Conservation (phyloP, 2,329 filamentous ascomycete genomes). For the Fusarium incarnatum region DNA sequence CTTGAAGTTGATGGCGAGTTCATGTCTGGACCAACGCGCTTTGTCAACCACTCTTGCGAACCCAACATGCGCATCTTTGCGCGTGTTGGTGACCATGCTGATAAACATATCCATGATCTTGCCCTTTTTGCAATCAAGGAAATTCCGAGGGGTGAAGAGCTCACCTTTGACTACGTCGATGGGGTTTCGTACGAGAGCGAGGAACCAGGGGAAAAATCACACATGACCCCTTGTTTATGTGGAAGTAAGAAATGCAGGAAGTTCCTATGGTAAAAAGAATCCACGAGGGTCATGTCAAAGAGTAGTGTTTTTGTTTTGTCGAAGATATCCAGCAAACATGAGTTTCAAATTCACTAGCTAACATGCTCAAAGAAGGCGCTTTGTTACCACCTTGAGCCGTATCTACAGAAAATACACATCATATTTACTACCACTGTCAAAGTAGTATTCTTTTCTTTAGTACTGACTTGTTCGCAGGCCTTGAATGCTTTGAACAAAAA, state of each 20-base stretch:
- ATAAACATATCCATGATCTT: conserved; percentile 79
- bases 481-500: background rate
- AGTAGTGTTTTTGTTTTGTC: background rate
- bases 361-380: background rate
- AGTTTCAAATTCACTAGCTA: background rate
- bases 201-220: conserved; percentile 55
- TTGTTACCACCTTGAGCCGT: background rate
- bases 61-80: conserved; percentile 85
- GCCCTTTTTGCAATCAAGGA: conserved; percentile 79
- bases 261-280: conserved; percentile 69
- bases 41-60: conserved; percentile 86
- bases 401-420: background rate
- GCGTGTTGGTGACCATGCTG: conserved; percentile 79
- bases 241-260: conserved; percentile 74
- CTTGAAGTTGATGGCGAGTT: conserved; percentile 78
- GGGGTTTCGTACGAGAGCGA: conserved; percentile 66
- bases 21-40: conserved; percentile 81
- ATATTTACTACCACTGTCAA: background rate
- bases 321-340: background rate
- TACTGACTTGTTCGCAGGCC: background rate
- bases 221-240: conserved; percentile 72
- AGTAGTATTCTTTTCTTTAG: background rate
- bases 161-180: conserved; percentile 85
- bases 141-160: conserved; percentile 73
- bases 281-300: background rate